Base-by-base conservation (phyloP, 768 basidiomycete genomes). In the Xerocomus potaroensis region DNA sequence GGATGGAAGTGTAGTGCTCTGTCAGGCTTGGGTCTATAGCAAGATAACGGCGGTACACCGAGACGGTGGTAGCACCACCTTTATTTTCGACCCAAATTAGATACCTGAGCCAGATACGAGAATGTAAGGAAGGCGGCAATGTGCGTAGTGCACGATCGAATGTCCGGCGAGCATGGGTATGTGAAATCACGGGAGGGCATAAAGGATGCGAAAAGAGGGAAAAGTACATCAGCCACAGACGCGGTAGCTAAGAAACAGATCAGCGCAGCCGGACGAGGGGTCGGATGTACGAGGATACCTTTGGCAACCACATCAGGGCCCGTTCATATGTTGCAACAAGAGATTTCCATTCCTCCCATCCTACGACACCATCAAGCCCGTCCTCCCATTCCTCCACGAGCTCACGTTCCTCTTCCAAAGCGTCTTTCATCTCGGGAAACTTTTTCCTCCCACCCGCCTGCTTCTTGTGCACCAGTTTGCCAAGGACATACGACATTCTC, bases 81-180 rank as follows among this genome's bases (percentile, higher is more conserved):
- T 77, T 83, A 14, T 72, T 63, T 70, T 96, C 92, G 5, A 93
- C 87, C 91, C 93, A 97, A 12, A 88, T 73, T 15, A 99, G 78
- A 68, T 97, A 98, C 45, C 87, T 79, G 11, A 85, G 79, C 96
- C 96, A 99, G 54, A 98, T 79, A 29, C 93, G 84, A 5, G 78
- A 79, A 61, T 99, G 96, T 18, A 97, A 72, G 38, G 91, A 93
- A 3, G 94, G 93, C 12, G 93, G 88, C 8, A 99, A 78, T 1
- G 94, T 93, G 42, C 95, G 88, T 23, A 99, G 68, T 2, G 94
- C 90, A 32, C 96, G 83, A 69, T 99, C 96, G 63, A 87, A 98
- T 1, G 94, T 96, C 51, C 85, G 79, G 18, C 96, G 82, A 15
- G 92, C 94, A 69, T 98, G 95, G 0, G 93, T 89, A 62, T 90